Conservation (phyloP, 495 filamentous ascomycete species). For the Physcia stellaris region DNA sequence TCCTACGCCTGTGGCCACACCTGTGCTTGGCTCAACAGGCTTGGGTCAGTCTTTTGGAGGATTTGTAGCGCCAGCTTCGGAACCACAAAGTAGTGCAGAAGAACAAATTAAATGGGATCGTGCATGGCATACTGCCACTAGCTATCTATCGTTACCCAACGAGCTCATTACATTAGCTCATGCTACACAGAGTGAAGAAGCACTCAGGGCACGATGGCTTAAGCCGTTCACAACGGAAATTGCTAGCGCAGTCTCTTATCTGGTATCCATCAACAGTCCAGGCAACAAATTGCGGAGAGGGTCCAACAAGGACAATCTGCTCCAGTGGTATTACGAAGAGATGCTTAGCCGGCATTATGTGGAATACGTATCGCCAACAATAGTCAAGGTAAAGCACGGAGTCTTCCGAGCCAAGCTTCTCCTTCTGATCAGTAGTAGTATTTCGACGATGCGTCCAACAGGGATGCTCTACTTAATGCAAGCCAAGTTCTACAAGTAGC, state of each 20-base stretch:
- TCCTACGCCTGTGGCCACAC: conserved; percentile 22
- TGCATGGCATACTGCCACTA: conserved; percentile 55
- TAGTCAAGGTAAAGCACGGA: conserved; percentile 31
- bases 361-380: conserved; percentile 23
- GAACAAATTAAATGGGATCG: conserved; percentile 52
- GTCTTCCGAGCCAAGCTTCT: no score
- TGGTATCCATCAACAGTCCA: conserved; percentile 5
- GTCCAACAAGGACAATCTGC: conserved; percentile 20
- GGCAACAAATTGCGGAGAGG: conserved; percentile 8
- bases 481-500: conserved; percentile 30
- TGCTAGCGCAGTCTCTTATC: conserved; percentile 9
- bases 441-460: conserved; percentile 14
- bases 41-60: conserved; percentile 17
- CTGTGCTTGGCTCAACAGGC: conserved; percentile 14
- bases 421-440: no score
- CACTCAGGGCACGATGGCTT: conserved; percentile 13
- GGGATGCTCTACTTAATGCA: conserved; percentile 24
- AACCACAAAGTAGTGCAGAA: conserved; percentile 9
- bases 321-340: conserved; percentile 41
- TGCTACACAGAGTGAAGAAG: conserved; percentile 7
- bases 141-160: conserved; percentile 43
- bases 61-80: conserved; percentile 11
- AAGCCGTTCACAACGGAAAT: conserved; percentile 8
- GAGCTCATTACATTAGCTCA: conserved; percentile 5
- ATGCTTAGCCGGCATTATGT: conserved; percentile 38